phyloP scores from a whole-genome alignment of 345 rosid species.

The Xanthoceras sorbifolium region DNA sequence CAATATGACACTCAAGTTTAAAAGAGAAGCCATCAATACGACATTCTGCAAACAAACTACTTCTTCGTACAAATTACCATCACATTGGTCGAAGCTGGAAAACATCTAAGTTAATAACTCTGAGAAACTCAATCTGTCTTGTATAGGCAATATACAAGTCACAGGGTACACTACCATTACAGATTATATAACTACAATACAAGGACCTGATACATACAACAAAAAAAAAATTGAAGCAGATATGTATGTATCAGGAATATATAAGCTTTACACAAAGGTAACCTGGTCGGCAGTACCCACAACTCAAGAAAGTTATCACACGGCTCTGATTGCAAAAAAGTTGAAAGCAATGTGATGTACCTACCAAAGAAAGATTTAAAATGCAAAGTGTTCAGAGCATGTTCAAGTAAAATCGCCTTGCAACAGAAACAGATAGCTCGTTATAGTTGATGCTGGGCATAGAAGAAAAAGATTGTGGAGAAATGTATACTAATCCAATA shows the following conservation, averaged over 20 bases:
- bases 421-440: background rate
- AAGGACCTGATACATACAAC: constrained; percentile 27
- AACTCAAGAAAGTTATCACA: constrained; percentile 12
- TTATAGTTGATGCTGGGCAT: background rate
- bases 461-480: background rate
- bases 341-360: constrained; percentile 30
- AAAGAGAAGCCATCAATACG: background rate
- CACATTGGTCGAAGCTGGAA: constrained; percentile 8
- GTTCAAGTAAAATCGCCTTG: background rate
- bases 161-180: constrained; percentile 15
- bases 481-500: background rate
- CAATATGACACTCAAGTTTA: background rate
- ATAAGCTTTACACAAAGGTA: constrained; percentile 10
- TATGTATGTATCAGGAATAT: constrained; percentile 7
- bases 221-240: constrained; percentile 24
- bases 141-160: constrained; percentile 17
- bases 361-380: constrained; percentile 23
- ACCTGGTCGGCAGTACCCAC: constrained; percentile 20
- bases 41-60: background rate
- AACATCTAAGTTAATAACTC: background rate
- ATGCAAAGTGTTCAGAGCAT: background rate
- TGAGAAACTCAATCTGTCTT: constrained; percentile 6
- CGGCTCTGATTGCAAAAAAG: constrained; percentile 34
- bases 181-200: constrained; percentile 20
- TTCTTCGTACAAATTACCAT: background rate